These are phyloP conservation scores for Pascua sp. DNA, from an alignment of 1,284 basidiomycete genomes.

Conservation along the genomic window DNA sequence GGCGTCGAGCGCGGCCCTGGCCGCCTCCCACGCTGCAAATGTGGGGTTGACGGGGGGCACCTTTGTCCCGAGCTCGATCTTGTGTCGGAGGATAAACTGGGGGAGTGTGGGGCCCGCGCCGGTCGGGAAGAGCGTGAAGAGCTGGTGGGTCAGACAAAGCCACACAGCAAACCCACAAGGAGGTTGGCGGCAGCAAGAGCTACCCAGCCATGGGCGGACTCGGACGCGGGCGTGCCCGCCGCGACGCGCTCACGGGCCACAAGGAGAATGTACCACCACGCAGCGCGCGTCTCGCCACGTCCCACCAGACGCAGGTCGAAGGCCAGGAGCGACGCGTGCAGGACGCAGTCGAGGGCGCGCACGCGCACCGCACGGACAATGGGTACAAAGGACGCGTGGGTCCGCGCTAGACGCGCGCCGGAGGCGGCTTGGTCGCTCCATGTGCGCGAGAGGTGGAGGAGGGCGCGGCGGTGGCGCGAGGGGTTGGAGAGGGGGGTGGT, in stretches of 20 bases:
- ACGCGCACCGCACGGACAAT: slow-evolving; percentile 20
- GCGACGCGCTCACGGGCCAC: slow-evolving; percentile 4
- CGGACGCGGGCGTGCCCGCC: not conserved
- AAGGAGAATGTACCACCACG: slow-evolving; percentile 39
- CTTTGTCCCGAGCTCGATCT: slow-evolving; percentile 5
- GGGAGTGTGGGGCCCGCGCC: not conserved
- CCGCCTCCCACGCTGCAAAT: slow-evolving; percentile 2
- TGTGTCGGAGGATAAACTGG: slow-evolving; percentile 17
- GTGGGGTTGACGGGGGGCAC: not conserved
- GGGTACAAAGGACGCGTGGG: not conserved
- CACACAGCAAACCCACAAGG: slow-evolving; percentile 20
- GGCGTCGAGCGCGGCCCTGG: not conserved
- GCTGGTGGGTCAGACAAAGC: slow-evolving; percentile 8
- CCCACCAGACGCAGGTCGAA: slow-evolving; percentile 25
- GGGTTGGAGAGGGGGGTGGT: slow-evolving; percentile 22
- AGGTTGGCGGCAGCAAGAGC: slow-evolving; percentile 25
- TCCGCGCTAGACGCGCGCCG: slow-evolving; percentile 14
- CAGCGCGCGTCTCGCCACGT: slow-evolving; percentile 20
- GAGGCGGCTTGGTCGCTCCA: slow-evolving; percentile 33
- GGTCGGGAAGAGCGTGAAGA: slow-evolving; percentile 13
- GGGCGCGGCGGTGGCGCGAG: slow-evolving; percentile 29
- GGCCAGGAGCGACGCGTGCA: slow-evolving; percentile 29
- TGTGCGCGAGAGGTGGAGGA: slow-evolving; percentile 21
- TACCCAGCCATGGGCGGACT: slow-evolving; percentile 17
- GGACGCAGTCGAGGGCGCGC: slow-evolving; percentile 34